phyloP scores from a whole-genome alignment of 2,329 filamentous ascomycete species.

The Setomelanomma holmii region DNA sequence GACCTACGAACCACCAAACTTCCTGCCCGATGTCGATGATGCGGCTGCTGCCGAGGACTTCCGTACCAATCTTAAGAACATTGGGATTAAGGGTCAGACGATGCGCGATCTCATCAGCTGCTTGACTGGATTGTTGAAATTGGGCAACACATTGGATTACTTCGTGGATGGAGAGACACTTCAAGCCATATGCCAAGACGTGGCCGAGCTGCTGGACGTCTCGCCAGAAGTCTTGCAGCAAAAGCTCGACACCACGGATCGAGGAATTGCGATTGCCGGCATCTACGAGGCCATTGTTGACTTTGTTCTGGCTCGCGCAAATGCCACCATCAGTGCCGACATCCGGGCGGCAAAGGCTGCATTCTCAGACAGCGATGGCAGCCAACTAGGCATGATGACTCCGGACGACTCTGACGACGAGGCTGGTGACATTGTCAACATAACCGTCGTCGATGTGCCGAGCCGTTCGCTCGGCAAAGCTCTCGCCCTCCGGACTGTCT shows the following conservation, averaged over 20 bases:
- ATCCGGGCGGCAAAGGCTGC: slow-evolving; percentile 71
- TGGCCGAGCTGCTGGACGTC: slow-evolving; percentile 82
- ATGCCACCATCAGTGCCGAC: slow-evolving; percentile 80
- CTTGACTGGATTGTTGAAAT: slow-evolving; percentile 84
- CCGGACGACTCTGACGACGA: slow-evolving; percentile 74
- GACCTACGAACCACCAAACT: slow-evolving; percentile 85
- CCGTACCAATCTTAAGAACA: slow-evolving; percentile 81
- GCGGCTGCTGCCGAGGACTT: slow-evolving; percentile 93
- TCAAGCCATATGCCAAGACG: slow-evolving; percentile 88
- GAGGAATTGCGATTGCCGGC: slow-evolving; percentile 80
- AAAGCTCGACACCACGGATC: slow-evolving; percentile 84
- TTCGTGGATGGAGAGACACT: slow-evolving; percentile 82
- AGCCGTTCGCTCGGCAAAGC: slow-evolving; percentile 83
- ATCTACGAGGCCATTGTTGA: slow-evolving; percentile 95
- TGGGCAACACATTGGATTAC: slow-evolving; percentile 89
- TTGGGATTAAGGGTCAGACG: slow-evolving; percentile 88
- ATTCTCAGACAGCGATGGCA: slow-evolving; percentile 67
- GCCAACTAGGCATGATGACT: slow-evolving; percentile 64
- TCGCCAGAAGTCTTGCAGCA: slow-evolving; percentile 82
- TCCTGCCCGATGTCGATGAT: slow-evolving; percentile 91
- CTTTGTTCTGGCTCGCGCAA: slow-evolving; percentile 90
- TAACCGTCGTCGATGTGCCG: slow-evolving; percentile 88
- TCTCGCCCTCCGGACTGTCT: slow-evolving; percentile 85
- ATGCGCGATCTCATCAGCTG: slow-evolving; percentile 85
- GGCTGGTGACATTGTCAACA: slow-evolving; percentile 80